These are phyloP conservation scores for Podospora conica DNA, from an alignment of 495 filamentous ascomycete genomes.

Conservation along the genomic window DNA sequence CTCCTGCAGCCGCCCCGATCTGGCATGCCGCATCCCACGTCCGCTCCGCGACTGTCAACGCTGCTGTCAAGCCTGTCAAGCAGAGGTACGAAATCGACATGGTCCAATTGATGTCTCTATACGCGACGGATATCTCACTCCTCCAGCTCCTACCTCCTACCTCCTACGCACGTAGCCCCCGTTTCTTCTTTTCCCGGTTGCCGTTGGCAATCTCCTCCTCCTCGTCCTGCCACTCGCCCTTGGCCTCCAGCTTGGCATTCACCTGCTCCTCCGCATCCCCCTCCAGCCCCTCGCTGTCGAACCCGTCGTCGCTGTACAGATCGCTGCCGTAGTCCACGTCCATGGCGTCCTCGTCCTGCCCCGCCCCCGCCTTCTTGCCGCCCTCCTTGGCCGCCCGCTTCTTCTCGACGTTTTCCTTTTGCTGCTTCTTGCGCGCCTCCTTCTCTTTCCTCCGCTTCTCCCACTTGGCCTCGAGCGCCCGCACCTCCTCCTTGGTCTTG, in stretches of 20 bases:
- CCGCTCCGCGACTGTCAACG: neutral
- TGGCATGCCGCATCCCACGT: neutral
- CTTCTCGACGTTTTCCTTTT: constrained; percentile 80
- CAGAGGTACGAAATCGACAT: neutral
- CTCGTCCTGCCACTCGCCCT: constrained; percentile 49
- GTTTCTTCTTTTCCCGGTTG: constrained; percentile 16
- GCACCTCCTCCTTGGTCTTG: constrained; percentile 73
- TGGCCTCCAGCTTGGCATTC: constrained; percentile 48
- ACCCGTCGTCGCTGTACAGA: constrained; percentile 41
- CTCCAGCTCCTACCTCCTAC: neutral
- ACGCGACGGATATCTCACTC: neutral
- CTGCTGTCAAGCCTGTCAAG: neutral
- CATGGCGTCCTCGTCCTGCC: constrained; percentile 53
- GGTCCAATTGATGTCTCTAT: neutral
- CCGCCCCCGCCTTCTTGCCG: constrained; percentile 46
- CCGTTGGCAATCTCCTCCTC: constrained; percentile 23
- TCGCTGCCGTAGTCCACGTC: constrained; percentile 52
- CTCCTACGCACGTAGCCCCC: constrained; percentile 9
- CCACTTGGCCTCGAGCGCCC: constrained; percentile 74
- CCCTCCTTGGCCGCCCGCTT: constrained; percentile 57
- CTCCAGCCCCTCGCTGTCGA: constrained; percentile 47
- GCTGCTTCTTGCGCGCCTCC: constrained; percentile 69
- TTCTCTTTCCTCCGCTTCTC: constrained; percentile 70
- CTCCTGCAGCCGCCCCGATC: neutral
- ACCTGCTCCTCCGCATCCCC: constrained; percentile 56